A percentile compares a stretch with the other conserved stretches of the same genome.
These are phyloP conservation scores for Schizopora paradoxa DNA, from an alignment of 1,284 basidiomycete species.

Conservation along the genomic window DNA sequence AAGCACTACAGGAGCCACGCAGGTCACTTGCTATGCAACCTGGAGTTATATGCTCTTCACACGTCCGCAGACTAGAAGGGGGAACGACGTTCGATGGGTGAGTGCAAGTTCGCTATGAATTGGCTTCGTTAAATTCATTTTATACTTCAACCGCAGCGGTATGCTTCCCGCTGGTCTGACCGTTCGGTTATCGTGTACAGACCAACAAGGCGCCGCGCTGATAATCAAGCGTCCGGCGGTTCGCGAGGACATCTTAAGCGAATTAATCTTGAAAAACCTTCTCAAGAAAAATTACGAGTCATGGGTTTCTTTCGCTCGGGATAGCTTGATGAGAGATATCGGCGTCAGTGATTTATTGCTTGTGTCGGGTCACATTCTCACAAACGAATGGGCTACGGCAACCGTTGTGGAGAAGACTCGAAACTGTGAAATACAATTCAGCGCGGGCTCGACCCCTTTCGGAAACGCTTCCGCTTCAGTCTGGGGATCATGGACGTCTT, in stretches of 20 bases:
- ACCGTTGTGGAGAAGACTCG: neutral
- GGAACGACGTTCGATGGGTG: neutral
- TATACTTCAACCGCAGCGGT: neutral
- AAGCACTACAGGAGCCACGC: neutral
- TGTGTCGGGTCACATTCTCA: constrained; percentile 1
- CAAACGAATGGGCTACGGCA: constrained; percentile 5
- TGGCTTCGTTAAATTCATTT: neutral
- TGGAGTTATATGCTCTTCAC: constrained; percentile 1
- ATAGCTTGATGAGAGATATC: neutral
- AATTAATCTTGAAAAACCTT: neutral
- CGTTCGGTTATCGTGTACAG: neutral
- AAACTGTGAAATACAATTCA: neutral
- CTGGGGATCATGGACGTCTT: neutral
- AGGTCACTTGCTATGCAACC: neutral
- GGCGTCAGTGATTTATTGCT: constrained; percentile 1
- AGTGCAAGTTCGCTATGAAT: neutral
- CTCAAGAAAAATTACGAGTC: neutral
- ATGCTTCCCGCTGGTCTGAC: neutral
- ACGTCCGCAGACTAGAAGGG: neutral
- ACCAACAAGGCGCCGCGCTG: constrained; percentile 3
- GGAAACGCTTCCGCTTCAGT: neutral
- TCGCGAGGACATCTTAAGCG: neutral
- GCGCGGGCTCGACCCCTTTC: neutral
- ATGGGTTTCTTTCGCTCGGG: constrained; percentile 1
- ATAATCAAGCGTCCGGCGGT: neutral